A percentile compares a stretch with the other conserved stretches of the same genome.
phyloP scores from a whole-genome alignment of 345 rosid species.

The Leavenworthia alabamica region DNA sequence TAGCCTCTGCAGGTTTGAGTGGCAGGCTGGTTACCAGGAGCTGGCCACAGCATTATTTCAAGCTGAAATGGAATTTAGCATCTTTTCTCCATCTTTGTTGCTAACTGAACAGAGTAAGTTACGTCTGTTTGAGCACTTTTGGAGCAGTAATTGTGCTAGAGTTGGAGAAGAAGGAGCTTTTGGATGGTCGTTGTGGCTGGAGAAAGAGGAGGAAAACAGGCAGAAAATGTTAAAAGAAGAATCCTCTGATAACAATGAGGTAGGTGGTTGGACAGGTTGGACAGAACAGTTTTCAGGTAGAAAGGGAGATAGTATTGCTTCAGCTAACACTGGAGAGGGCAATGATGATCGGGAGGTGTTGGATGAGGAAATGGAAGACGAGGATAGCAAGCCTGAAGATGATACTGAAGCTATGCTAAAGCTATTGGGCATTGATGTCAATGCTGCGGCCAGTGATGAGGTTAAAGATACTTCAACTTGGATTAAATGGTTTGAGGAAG shows the following conservation, averaged over 20 bases:
- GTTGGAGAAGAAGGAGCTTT: slow-evolving; percentile 94
- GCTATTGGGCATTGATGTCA: slow-evolving; percentile 70
- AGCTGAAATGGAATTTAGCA: slow-evolving; percentile 83
- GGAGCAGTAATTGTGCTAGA: slow-evolving; percentile 79
- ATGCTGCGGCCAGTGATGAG: slow-evolving; percentile 51
- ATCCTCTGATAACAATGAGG: slow-evolving; percentile 41
- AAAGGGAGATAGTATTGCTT: slow-evolving; percentile 32
- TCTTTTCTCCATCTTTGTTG: slow-evolving; percentile 75
- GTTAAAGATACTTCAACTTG: slow-evolving; percentile 76
- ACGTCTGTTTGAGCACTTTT: slow-evolving; percentile 88
- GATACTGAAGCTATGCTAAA: slow-evolving; percentile 78
- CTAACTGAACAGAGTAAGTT: slow-evolving; percentile 69
- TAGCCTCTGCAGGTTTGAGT: slow-evolving; percentile 86
- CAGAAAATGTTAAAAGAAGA: slow-evolving; percentile 62
- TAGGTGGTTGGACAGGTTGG: slow-evolving; percentile 99
- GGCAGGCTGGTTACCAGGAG: slow-evolving; percentile 93
- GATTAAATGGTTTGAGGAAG: slow-evolving; percentile 85
- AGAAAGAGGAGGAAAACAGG: slow-evolving; percentile 90
- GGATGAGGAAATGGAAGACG: slow-evolving; percentile 46
- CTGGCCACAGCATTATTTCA: slow-evolving; percentile 84
- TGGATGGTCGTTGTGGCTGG: slow-evolving; percentile 90
- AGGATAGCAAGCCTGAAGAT: slow-evolving; percentile 56
- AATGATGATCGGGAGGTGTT: slow-evolving; percentile 31
- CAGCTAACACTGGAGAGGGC: slow-evolving; percentile 30
- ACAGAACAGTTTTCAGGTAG: slow-evolving; percentile 53